Evolutionary conservation across 2,329 filamentous ascomycete species (phyloP).

Genomic region (Erysiphe pulchra): DNA sequence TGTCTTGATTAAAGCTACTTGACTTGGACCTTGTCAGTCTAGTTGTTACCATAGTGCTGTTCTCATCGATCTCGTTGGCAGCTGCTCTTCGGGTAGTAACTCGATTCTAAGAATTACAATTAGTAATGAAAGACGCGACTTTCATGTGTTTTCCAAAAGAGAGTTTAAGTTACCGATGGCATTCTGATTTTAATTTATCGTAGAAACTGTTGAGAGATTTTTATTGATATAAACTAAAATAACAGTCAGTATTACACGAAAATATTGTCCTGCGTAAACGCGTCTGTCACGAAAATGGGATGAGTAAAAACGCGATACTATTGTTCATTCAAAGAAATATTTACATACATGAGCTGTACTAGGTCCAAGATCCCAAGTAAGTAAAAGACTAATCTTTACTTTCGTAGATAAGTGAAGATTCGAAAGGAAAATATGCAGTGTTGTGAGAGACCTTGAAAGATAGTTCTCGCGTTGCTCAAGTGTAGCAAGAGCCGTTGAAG

Average conservation of each 20-base stretch:
- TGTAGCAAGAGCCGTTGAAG: background rate
- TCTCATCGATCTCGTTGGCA: slow-evolving; percentile 90
- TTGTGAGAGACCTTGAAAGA: no score
- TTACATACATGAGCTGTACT: no score
- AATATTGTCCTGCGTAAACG: background rate
- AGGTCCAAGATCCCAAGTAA: no score
- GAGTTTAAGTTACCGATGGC: slow-evolving; percentile 26
- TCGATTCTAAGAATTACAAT: slow-evolving; percentile 24
- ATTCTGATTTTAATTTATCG: slow-evolving; percentile 13
- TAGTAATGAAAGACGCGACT: background rate
- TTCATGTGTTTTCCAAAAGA: background rate
- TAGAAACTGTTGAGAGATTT: no score
- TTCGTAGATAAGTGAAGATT: no score
- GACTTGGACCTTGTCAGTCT: slow-evolving; percentile 86
- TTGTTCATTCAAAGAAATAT: no score
- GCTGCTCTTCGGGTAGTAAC: slow-evolving; percentile 46
- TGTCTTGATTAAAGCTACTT: slow-evolving; percentile 41
- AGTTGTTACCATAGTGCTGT: slow-evolving; percentile 33
- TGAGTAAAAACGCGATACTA: background rate
- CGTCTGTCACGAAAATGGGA: background rate
- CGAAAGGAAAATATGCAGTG: no score
- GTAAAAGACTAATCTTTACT: no score
- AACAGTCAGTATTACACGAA: no score
- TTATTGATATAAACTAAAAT: no score
- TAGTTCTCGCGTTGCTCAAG: background rate